These are phyloP conservation scores for Phyllosticta paracitricarpa DNA, from an alignment of 2,329 filamentous ascomycete species.

Conservation along the genomic window DNA sequence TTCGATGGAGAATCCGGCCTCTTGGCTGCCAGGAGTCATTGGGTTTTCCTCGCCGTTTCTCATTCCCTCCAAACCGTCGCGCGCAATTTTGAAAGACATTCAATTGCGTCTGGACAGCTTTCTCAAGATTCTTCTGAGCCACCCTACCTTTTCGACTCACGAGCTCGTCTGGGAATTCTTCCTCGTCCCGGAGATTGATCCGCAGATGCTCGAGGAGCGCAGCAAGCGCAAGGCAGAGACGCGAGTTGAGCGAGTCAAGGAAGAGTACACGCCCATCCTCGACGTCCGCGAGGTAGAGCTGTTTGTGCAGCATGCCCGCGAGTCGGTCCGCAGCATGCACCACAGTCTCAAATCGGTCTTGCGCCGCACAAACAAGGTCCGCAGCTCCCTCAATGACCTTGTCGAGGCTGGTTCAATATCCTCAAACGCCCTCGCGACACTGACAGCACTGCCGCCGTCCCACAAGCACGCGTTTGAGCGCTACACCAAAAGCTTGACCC, in stretches of 20 bases:
- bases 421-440: constrained; percentile 42
- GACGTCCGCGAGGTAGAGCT: constrained; percentile 84
- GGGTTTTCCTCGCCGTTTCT: constrained; percentile 82
- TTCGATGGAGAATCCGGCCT: constrained; percentile 82
- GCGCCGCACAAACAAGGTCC: constrained; percentile 64
- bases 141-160: constrained; percentile 89
- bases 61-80: constrained; percentile 82
- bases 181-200: constrained; percentile 84
- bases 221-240: constrained; percentile 79
- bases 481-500: constrained; percentile 57
- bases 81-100: constrained; percentile 75
- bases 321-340: constrained; percentile 78
- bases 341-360: constrained; percentile 74
- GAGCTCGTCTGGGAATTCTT: constrained; percentile 99
- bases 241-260: constrained; percentile 71
- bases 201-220: constrained; percentile 80
- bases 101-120: constrained; percentile 83
- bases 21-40: constrained; percentile 76
- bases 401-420: constrained; percentile 51
- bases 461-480: constrained; percentile 63
- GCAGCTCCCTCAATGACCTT: constrained; percentile 56
- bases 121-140: constrained; percentile 71
- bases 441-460: constrained; percentile 56
- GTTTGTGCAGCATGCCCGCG: constrained; percentile 82
- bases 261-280: constrained; percentile 74